phyloP scores from a whole-genome alignment of 768 basidiomycete species.

The Podaxis sp. region DNA sequence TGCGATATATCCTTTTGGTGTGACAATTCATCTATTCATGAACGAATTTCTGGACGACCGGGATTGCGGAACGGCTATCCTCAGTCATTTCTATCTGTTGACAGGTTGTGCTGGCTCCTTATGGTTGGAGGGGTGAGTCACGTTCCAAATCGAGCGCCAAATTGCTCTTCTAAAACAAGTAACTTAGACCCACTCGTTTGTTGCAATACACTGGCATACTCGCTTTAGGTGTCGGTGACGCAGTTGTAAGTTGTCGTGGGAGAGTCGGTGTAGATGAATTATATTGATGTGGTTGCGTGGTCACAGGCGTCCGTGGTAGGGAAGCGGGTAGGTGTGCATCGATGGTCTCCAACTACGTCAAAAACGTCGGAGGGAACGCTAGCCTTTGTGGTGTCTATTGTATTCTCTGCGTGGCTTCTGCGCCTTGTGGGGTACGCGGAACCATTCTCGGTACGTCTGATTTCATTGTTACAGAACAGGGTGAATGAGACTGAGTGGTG shows the following conservation, averaged over 20 bases:
- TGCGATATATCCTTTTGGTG: constrained; percentile 95
- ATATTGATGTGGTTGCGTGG: constrained; percentile 8
- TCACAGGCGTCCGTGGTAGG: constrained; percentile 89
- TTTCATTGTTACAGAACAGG: neutral
- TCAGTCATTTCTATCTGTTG: constrained; percentile 96
- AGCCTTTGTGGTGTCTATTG: constrained; percentile 75
- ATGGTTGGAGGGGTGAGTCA: constrained; percentile 90
- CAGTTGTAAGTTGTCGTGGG: constrained; percentile 57
- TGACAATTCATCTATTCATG: constrained; percentile 91
- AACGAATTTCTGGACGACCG: constrained; percentile 96
- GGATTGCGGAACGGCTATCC: constrained; percentile 92
- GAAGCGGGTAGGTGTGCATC: constrained; percentile 72
- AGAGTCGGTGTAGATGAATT: neutral
- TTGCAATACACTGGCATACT: constrained; percentile 83
- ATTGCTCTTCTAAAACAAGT: neutral
- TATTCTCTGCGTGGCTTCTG: constrained; percentile 67
- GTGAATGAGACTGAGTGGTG: neutral
- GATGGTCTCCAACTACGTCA: constrained; percentile 81
- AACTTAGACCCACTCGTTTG: constrained; percentile 39
- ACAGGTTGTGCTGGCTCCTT: constrained; percentile 93
- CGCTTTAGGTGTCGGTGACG: constrained; percentile 90
- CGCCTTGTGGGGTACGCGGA: constrained; percentile 70
- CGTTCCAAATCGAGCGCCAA: constrained; percentile 5
- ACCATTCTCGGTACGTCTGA: constrained; percentile 67
- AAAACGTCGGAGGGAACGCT: constrained; percentile 93